Percentiles rank a stretch among this genome's conserved stretches.
Conservation (phyloP, 352 stramenopile species). For the Globisporangium iwayamae region DNA sequence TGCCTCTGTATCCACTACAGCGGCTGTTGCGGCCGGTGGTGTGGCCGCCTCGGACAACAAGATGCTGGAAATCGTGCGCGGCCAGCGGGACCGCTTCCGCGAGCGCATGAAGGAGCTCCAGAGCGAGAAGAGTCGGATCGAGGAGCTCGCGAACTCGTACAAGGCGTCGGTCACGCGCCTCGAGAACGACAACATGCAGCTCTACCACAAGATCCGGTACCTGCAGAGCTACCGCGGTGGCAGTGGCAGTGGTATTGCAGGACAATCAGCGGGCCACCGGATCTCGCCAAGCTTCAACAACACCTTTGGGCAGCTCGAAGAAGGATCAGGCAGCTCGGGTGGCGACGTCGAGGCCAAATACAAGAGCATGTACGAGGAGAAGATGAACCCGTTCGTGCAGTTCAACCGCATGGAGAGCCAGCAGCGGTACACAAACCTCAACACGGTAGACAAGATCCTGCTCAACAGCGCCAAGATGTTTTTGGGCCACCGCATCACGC, state of each 20-base stretch:
- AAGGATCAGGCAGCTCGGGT: conserved; percentile 21
- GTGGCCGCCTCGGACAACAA: conserved; percentile 46
- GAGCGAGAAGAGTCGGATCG: conserved; percentile 61
- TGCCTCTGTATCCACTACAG: not conserved
- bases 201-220: conserved; percentile 90
- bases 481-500: conserved; percentile 75
- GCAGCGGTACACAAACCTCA: conserved; percentile 88
- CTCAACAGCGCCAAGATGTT: conserved; percentile 84
- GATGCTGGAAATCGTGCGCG: conserved; percentile 82
- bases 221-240: conserved; percentile 70
- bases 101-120: conserved; percentile 83
- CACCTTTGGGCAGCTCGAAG: conserved; percentile 28
- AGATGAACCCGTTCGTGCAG: conserved; percentile 90
- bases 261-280: conserved; percentile 5
- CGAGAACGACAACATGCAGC: conserved; percentile 88
- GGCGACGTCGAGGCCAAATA: conserved; percentile 76
- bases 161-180: conserved; percentile 67
- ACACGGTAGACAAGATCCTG: conserved; percentile 88
- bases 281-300: conserved; percentile 18
- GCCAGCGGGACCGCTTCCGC: conserved; percentile 77
- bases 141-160: conserved; percentile 61
- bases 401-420: conserved; percentile 90
- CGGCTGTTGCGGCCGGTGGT: conserved; percentile 12
- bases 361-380: conserved; percentile 86
- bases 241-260: not conserved